A percentile compares a stretch with the other conserved stretches of the same genome.
These are phyloP conservation scores for Macrotyloma uniflorum DNA, from an alignment of 306 rosid species.

Conservation along the genomic window DNA sequence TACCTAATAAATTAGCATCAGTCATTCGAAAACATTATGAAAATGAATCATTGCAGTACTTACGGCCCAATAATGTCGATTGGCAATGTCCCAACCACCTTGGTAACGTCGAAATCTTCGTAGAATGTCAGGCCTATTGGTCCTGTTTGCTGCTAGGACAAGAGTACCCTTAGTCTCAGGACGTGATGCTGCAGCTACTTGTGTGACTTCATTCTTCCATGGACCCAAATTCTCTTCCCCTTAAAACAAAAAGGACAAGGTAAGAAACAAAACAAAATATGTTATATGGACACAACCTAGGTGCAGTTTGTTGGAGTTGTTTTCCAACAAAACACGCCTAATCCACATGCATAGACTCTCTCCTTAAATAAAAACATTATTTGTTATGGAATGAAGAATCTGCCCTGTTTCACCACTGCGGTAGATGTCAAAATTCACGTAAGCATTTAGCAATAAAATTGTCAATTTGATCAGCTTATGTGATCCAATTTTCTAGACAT, in stretches of 20 bases:
- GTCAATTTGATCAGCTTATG: neutral
- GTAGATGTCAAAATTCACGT: neutral
- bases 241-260: constrained; percentile 32
- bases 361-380: neutral
- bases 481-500: neutral
- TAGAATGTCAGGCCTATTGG: constrained; percentile 79
- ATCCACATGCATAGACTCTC: neutral
- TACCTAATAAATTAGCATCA: constrained; percentile 17
- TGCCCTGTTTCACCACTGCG: constrained; percentile 9
- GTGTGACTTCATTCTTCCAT: constrained; percentile 63
- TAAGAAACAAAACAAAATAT: neutral
- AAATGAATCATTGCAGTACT: constrained; percentile 39
- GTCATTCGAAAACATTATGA: neutral
- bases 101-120: constrained; percentile 55
- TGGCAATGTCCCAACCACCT: constrained; percentile 84
- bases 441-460: neutral
- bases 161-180: constrained; percentile 60
- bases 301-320: too few relatives aligned
- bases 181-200: constrained; percentile 55
- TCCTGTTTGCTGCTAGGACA: constrained; percentile 77
- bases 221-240: constrained; percentile 67
- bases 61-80: constrained; percentile 90
- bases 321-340: neutral
- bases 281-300: neutral
- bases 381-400: neutral